Base-by-base conservation (phyloP, 2,329 filamentous ascomycete species). In the Apiospora saccharicola region DNA sequence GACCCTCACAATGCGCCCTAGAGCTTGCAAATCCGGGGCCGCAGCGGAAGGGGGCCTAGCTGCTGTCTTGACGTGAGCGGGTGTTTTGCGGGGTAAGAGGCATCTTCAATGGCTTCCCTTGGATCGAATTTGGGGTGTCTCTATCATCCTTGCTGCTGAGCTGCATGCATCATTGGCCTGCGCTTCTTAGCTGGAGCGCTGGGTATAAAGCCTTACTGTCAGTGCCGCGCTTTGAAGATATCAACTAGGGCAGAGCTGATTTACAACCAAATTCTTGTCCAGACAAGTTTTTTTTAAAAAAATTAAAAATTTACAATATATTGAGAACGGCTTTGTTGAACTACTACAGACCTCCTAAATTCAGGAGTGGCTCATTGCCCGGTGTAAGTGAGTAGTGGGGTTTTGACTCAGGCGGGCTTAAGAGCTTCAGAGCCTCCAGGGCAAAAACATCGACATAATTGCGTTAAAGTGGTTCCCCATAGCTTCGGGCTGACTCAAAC, bases 401-500 rank as follows among this genome's bases (percentile, higher is more conserved):
- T 22, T n/a, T 30, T 57, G 3, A 34, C 26, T 30, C 30, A 34
- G 26, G 16, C n/a, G 12, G 49, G 49, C n/a, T 5, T 53, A 19
- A 14, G 51, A 34, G 51, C 26, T 57, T 19, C 26, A 34, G 26
- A 57, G 14, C 26, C 10, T 49, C 19, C 14, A 10, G 64, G 64
- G 34, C 57, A 34, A 67, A 67, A n/a, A 68, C 30, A 68, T 19
- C 67, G 67, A 68, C 67, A 68, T 68, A n/a, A 68, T 68, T 47
- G 24, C n/a, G 3, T 49, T 26, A 22, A 30, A 61, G 53, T 53
- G 34, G 57, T 34, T 13, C 16, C 30, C 30, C 57, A 64, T 41
- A 64, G 57, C 57, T 64, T 64, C 67, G 67, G 67, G 41, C 43
- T 68, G 67, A 68, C 41, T 68, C 67, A 68, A 68, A 46, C 67